A percentile compares a stretch with the other conserved stretches of the same genome.
Evolutionary conservation across 352 stramenopile genomes (phyloP).

Genomic region (Phytophthora meadii): DNA sequence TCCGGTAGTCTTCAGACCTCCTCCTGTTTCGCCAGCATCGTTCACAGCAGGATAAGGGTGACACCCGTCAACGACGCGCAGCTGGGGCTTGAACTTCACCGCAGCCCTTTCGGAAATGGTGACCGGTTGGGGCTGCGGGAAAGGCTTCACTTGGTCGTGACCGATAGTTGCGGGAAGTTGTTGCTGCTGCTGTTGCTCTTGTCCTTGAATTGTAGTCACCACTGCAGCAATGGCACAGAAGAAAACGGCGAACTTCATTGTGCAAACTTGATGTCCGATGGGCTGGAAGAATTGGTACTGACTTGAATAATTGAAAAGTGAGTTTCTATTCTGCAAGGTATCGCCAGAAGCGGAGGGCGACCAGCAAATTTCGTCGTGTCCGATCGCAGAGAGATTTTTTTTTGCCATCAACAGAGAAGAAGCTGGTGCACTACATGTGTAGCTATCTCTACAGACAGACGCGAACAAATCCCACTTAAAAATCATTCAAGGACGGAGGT

Average conservation of each 20-base stretch:
- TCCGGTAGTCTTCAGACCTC: slow-evolving; percentile 8
- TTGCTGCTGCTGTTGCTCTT: slow-evolving; percentile 9
- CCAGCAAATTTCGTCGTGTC: slow-evolving; percentile 2
- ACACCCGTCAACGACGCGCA: no score
- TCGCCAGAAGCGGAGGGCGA: neutral
- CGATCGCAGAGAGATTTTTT: slow-evolving; percentile 4
- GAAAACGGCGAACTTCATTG: slow-evolving; percentile 11
- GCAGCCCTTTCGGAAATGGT: slow-evolving; percentile 15
- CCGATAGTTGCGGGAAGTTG: slow-evolving; percentile 11
- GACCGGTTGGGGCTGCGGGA: slow-evolving; percentile 6
- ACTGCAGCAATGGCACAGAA: neutral
- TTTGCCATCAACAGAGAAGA: no score
- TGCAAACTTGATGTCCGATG: no score
- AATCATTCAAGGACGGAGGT: no score
- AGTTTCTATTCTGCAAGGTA: neutral
- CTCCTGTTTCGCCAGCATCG: slow-evolving; percentile 26
- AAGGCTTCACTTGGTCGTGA: slow-evolving; percentile 19
- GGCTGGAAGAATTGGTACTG: neutral
- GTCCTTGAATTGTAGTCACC: slow-evolving; percentile 6
- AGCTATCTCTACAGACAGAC: no score
- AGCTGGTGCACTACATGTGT: no score
- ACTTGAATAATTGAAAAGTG: slow-evolving; percentile 20
- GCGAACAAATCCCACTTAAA: no score
- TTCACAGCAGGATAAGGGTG: slow-evolving; percentile 23
- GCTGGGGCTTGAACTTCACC: neutral